phyloP scores from a whole-genome alignment of 208 protist species.

The Leishmania turanica region DNA sequence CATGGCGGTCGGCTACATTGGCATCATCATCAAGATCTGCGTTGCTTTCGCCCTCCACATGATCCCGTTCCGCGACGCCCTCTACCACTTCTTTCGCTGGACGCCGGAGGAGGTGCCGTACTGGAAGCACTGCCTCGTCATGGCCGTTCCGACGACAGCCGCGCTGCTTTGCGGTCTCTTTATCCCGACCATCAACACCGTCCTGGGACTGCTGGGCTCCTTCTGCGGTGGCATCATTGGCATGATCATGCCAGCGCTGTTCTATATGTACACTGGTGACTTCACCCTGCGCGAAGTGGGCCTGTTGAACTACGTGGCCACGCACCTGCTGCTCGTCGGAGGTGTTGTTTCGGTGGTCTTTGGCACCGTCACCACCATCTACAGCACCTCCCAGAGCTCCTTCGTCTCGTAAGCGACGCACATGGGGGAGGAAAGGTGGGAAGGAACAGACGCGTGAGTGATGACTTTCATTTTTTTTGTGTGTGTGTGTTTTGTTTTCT shows the following conservation, averaged over 20 bases:
- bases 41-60: slow-evolving; percentile 58
- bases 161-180: slow-evolving; percentile 41
- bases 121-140: slow-evolving; percentile 36
- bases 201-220: slow-evolving; percentile 49
- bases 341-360: slow-evolving; percentile 48
- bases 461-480: neutral
- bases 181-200: slow-evolving; percentile 44
- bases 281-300: slow-evolving; percentile 38
- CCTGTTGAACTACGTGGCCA: slow-evolving; percentile 44
- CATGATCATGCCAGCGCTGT: slow-evolving; percentile 60
- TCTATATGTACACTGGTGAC: slow-evolving; percentile 66
- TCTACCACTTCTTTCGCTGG: slow-evolving; percentile 50
- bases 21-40: slow-evolving; percentile 67
- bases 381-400: slow-evolving; percentile 40
- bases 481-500: neutral
- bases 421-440: neutral
- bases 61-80: slow-evolving; percentile 51
- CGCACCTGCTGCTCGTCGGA: slow-evolving; percentile 49
- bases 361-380: slow-evolving; percentile 45
- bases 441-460: neutral
- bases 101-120: slow-evolving; percentile 30
- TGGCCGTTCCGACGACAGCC: slow-evolving; percentile 22
- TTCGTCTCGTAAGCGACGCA: slow-evolving; percentile 24
- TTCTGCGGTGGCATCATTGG: slow-evolving; percentile 64
- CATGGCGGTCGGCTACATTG: slow-evolving; percentile 64